Evolutionary conservation across 352 stramenopile genomes (phyloP).

Genomic region (Globisporangium middletonii): DNA sequence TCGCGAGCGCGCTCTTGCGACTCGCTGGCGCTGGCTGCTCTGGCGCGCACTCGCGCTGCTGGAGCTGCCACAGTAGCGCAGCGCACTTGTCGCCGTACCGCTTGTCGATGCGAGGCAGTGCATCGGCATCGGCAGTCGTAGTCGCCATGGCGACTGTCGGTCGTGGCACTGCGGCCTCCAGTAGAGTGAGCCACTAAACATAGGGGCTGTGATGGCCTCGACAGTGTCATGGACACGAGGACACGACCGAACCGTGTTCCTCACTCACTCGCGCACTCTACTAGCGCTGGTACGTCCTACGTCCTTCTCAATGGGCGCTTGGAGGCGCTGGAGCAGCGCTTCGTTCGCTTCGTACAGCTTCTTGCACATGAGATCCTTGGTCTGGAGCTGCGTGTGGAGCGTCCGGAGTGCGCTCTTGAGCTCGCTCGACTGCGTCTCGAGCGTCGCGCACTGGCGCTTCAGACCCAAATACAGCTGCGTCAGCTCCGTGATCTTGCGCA

Average conservation of each 20-base stretch:
- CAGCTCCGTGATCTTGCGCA: conserved; percentile 51
- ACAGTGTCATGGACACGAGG: no score
- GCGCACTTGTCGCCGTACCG: conserved; percentile 9
- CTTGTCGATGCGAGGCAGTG: conserved; percentile 11
- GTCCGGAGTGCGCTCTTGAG: conserved; percentile 25
- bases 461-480: conserved; percentile 55
- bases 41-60: not conserved
- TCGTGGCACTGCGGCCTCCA: not conserved
- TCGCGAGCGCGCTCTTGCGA: not conserved
- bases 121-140: not conserved
- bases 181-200: no score
- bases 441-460: conserved; percentile 39
- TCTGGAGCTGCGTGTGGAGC: conserved; percentile 34
- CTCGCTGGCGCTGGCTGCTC: not conserved
- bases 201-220: no score
- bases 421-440: conserved; percentile 32
- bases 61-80: conserved; percentile 4
- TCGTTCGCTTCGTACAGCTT: conserved; percentile 65
- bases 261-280: no score
- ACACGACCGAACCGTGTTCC: not conserved
- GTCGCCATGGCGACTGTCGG: not conserved
- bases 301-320: conserved; percentile 4
- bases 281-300: not conserved
- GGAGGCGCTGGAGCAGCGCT: conserved; percentile 40
- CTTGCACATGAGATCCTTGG: conserved; percentile 48